Evolutionary conservation across 345 rosid species (phyloP).

Genomic region (Eutrema yunnanense): DNA sequence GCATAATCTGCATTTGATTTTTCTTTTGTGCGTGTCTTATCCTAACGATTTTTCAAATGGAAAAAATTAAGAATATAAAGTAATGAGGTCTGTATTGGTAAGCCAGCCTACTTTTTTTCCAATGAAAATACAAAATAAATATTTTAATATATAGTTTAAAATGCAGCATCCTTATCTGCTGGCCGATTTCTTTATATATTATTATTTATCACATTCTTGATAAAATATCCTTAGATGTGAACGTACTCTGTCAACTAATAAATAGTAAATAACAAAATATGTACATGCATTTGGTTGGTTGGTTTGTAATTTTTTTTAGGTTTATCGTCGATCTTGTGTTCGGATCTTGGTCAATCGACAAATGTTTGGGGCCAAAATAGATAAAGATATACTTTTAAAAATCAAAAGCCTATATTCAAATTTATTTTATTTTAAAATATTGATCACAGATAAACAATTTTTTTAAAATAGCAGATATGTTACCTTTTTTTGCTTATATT

Average conservation of each 20-base stretch:
- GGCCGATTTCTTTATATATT: not conserved
- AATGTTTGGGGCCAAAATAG: not conserved
- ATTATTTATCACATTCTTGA: not conserved
- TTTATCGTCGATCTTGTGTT: not conserved
- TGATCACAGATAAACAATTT: no score
- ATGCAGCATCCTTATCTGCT: slow-evolving; percentile 23
- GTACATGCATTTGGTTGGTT: not conserved
- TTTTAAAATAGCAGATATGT: not conserved
- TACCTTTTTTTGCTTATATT: not conserved
- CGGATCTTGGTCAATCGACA: not conserved
- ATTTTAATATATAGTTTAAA: not conserved
- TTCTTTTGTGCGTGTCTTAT: slow-evolving; percentile 15
- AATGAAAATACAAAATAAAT: not conserved
- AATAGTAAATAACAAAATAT: not conserved
- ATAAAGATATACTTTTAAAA: not conserved
- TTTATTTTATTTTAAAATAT: no score
- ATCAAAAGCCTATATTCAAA: not conserved
- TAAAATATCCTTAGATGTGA: not conserved
- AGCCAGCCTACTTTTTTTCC: not conserved
- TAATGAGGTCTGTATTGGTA: not conserved
- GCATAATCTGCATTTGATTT: not conserved
- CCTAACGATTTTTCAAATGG: not conserved
- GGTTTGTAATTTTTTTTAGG: not conserved
- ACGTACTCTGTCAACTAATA: not conserved
- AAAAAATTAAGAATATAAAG: not conserved